Evolutionary conservation across 2,329 filamentous ascomycete genomes (phyloP), one percentile per base, ranked within the genome.

Genomic region (Mollisiaceae sp.): DNA sequence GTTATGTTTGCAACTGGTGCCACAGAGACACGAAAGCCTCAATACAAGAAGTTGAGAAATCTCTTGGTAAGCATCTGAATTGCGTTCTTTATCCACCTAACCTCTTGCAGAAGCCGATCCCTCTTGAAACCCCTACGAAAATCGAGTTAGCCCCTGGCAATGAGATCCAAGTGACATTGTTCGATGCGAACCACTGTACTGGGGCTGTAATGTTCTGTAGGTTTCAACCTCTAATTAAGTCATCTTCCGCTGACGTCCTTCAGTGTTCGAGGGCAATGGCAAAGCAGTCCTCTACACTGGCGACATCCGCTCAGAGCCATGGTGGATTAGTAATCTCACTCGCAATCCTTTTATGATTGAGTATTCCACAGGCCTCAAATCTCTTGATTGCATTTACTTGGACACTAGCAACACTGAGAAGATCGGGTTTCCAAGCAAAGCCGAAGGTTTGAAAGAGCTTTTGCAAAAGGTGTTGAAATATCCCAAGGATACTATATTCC

Each of bases 111-210:
- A 93, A 94, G 78, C 85, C 93, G 0, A 84, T 98, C 38, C 94
- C 94, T 0, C 79, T 97, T 9, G 89, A 95, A 59, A 93, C 92
- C 0, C 92, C 93, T 0, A 94, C 89, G 0, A 78, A 80, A 4
- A 86, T 98, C 56, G 92, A 97, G 73, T 82, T 97, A 2, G 83
- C 82, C 1, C 91, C 89, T 0, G 86, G 86, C 1, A 84, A 85
- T 56, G 80, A 79, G n/a, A 87, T 97, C 27, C 87, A 89, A 56
- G 92, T 97, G 20, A 97, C 93, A 0, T 82, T 97, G 0, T 86
- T 97, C 60, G 91, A 97, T 79, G 93, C 94, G 1, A 97, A 98
- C 72, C 94, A 97, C 75, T 98, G 94, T 72, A 85, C 90, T 0
- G 94, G 94, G 0, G 89, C 93, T 20, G 92, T 95, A 20, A 97